These are phyloP conservation scores for Flaveria floridana DNA, from an alignment of 140 eudicot species.

Conservation along the genomic window DNA sequence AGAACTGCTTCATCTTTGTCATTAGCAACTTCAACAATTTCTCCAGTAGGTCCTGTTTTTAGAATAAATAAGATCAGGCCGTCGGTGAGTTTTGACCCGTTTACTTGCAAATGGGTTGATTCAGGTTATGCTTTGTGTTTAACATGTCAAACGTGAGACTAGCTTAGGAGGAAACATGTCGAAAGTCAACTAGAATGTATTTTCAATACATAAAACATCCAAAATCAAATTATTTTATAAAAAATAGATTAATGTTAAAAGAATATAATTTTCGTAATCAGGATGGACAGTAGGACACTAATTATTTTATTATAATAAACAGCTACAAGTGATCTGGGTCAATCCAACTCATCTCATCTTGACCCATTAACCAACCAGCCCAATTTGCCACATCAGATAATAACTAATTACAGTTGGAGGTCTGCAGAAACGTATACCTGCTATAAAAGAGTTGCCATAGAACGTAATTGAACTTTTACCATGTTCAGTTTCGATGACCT, in stretches of 20 bases:
- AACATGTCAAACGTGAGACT: background rate
- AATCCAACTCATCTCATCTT: background rate
- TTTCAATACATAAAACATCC: constrained; percentile 7
- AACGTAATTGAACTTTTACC: constrained; percentile 91
- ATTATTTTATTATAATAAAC: background rate
- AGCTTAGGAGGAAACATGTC: background rate
- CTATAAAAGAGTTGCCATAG: constrained; percentile 94
- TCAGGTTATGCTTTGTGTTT: background rate
- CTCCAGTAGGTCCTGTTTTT: constrained; percentile 80
- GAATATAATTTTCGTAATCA: background rate
- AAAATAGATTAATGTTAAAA: background rate
- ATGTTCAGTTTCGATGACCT: constrained; percentile 83
- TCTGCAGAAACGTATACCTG: constrained; percentile 53
- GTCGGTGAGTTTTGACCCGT: constrained; percentile 3
- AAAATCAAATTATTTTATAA: background rate
- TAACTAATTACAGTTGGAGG: constrained; percentile 8
- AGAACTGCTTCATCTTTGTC: constrained; percentile 88
- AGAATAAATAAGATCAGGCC: constrained; percentile 6
- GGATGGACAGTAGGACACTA: constrained; percentile 6
- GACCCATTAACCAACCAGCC: background rate
- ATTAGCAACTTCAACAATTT: constrained; percentile 70
- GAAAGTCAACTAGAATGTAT: background rate
- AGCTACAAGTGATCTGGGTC: background rate
- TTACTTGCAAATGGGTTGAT: background rate
- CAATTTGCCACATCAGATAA: background rate